Evolutionary conservation across 495 filamentous ascomycete species (phyloP).

Genomic region (Lentithecium fluviatile): DNA sequence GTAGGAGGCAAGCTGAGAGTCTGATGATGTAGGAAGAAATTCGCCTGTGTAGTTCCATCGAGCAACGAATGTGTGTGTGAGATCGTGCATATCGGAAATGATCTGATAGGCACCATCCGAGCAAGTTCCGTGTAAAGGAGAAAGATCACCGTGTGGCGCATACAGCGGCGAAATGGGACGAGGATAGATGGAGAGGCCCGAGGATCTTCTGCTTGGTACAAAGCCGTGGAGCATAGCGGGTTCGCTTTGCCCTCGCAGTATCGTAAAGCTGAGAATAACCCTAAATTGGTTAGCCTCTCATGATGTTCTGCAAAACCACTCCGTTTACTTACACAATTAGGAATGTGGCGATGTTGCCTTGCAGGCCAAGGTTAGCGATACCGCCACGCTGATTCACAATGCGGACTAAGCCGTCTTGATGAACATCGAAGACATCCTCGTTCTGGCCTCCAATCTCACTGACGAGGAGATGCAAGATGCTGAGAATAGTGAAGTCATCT

Average conservation of each 20-base stretch:
- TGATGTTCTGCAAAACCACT: not conserved
- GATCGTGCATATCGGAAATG: constrained; percentile 28
- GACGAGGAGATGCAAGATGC: constrained; percentile 30
- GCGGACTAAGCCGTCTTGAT: constrained; percentile 25
- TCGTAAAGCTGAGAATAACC: constrained; percentile 20
- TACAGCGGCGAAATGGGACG: constrained; percentile 27
- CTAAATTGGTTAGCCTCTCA: not conserved
- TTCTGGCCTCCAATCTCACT: constrained; percentile 27
- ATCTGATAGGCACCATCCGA: constrained; percentile 25
- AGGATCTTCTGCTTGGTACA: constrained; percentile 16
- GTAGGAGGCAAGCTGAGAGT: constrained; percentile 15
- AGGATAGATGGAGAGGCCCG: not conserved
- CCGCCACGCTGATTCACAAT: constrained; percentile 31
- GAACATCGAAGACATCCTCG: constrained; percentile 33
- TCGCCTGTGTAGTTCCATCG: constrained; percentile 23
- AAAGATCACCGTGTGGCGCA: constrained; percentile 17
- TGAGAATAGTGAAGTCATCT: constrained; percentile 30
- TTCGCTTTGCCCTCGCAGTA: constrained; percentile 22
- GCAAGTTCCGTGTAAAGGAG: constrained; percentile 16
- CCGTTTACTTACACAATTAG: constrained; percentile 22
- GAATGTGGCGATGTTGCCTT: constrained; percentile 20
- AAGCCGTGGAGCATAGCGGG: constrained; percentile 27
- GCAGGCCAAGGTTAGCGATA: constrained; percentile 16
- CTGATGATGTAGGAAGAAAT: not conserved
- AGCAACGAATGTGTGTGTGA: constrained; percentile 24